Percentiles rank a stretch among this genome's conserved stretches.
These are phyloP conservation scores for Hymenoscyphus infarciens DNA, from an alignment of 2,329 filamentous ascomycete genomes.

Conservation along the genomic window DNA sequence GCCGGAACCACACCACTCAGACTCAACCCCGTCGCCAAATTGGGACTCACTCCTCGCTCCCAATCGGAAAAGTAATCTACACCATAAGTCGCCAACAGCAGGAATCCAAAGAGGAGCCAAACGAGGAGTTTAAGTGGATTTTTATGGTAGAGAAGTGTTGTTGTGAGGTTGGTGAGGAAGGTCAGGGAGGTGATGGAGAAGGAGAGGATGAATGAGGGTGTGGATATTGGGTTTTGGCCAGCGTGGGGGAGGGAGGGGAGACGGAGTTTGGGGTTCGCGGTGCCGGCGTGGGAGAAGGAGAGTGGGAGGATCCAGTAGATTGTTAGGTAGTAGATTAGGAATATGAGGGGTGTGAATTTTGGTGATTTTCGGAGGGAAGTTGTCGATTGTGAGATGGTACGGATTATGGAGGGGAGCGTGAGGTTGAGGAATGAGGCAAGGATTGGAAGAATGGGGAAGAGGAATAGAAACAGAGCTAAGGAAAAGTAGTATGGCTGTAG, in stretches of 20 bases:
- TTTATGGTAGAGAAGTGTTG: neutral
- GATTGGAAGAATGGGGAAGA: slow-evolving; percentile 4
- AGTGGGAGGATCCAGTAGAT: slow-evolving; percentile 10
- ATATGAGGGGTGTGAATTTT: neutral
- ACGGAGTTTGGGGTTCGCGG: neutral
- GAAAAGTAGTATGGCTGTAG: slow-evolving; percentile 6
- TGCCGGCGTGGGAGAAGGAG: neutral
- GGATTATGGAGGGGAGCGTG: slow-evolving; percentile 5
- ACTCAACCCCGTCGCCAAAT: slow-evolving; percentile 6
- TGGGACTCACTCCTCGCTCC: neutral
- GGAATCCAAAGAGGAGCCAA: slow-evolving; percentile 3
- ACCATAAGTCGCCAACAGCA: neutral
- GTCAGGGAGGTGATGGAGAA: neutral
- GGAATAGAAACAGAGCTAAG: slow-evolving; percentile 10
- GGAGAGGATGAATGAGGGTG: slow-evolving; percentile 9
- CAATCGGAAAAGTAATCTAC: slow-evolving; percentile 6
- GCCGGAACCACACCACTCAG: slow-evolving; percentile 7
- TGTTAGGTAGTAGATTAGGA: slow-evolving; percentile 4
- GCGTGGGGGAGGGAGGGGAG: slow-evolving; percentile 5
- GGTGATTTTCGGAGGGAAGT: neutral
- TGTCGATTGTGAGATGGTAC: slow-evolving; percentile 5
- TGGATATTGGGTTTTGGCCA: slow-evolving; percentile 9
- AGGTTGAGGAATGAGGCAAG: neutral
- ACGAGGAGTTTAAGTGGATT: neutral
- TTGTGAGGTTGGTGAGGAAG: neutral